Evolutionary conservation across 2,329 filamentous ascomycete genomes (phyloP), one percentile per base, ranked within the genome.

Genomic region (Alternaria postmessia): DNA sequence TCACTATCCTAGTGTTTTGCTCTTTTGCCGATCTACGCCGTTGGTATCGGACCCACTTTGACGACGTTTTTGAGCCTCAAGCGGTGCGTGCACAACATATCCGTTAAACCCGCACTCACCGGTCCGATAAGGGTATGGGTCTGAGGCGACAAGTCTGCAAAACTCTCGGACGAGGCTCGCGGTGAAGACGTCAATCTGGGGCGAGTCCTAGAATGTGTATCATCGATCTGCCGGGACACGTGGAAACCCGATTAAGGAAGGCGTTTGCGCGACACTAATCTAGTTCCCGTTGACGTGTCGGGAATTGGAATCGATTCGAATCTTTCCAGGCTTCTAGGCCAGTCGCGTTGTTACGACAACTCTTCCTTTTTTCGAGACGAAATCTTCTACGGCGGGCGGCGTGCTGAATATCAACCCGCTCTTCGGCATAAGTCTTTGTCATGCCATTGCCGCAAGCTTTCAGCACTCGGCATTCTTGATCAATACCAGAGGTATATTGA

Each of bases 1-100:
- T 51, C 44, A 44, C 26, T 59, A 51, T 47, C 58, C 51, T 59
- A 54, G 62, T 66, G 61, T 56, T 70, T 68, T 67, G 61, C 56
- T 64, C 53, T 61, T 68, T 71, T 60, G 68, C 68, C 68, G 68
- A 70, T 64, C 41, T 63, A 54, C 56, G 64, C 68, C 68, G 68
- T 54, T 55, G 49, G 49, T 14, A 58, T 41, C 26, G 42, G 66
- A 64, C 61, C 67, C 66, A 65, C 63, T 57, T 41, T 44, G 14
- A 57, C 59, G 44, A 63, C 59, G 36, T 52, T 63, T 62, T 61
- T 62, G 59, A 67, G 32, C 46, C 57, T 52, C 42, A 52, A 44
- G 34, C 20, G 57, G 57, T 32, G 4, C 22, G 52, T 56, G 46
- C 47, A 8, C 26, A 30, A 28, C 48, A 59, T 48, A 39, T 26